A percentile compares a stretch with the other conserved stretches of the same genome.
These are phyloP conservation scores for Penicillium goetzii DNA, from an alignment of 495 filamentous ascomycete genomes.

Conservation along the genomic window DNA sequence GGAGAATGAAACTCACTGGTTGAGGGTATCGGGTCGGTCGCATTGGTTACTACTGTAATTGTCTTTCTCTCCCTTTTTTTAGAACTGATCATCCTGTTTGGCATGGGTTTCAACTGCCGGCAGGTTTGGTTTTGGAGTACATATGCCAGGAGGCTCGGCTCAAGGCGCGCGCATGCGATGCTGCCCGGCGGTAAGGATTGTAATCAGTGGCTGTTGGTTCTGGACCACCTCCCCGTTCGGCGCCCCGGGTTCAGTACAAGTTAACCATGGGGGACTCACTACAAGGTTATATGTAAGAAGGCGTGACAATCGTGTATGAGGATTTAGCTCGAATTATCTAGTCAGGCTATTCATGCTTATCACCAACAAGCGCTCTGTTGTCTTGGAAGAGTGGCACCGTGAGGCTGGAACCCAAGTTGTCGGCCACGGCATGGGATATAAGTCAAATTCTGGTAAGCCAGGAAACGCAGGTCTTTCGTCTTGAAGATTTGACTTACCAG, in stretches of 20 bases:
- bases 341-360: not conserved
- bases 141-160: slow-evolving; percentile 6
- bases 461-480: slow-evolving; percentile 5
- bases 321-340: not conserved
- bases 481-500: slow-evolving; percentile 6
- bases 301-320: not conserved
- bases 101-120: slow-evolving; percentile 16
- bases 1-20: not conserved
- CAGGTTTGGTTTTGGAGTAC: not conserved
- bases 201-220: slow-evolving; percentile 14
- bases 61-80: not conserved
- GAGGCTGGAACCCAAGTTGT: not conserved
- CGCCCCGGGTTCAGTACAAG: not conserved
- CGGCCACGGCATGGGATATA: slow-evolving; percentile 3
- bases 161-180: slow-evolving; percentile 20
- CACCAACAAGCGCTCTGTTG: not conserved
- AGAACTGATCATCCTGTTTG: not conserved
- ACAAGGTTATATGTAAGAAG: not conserved
- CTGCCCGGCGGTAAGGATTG: too few species aligned
- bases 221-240: slow-evolving; percentile 10
- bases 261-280: not conserved
- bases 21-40: not conserved
- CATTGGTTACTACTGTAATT: not conserved
- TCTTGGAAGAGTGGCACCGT: not conserved
- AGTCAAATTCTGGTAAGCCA: not conserved